A percentile compares a stretch with the other conserved stretches of the same genome.
Evolutionary conservation across 768 basidiomycete genomes (phyloP).

Genomic region (Paxillus ammoniavirescens): DNA sequence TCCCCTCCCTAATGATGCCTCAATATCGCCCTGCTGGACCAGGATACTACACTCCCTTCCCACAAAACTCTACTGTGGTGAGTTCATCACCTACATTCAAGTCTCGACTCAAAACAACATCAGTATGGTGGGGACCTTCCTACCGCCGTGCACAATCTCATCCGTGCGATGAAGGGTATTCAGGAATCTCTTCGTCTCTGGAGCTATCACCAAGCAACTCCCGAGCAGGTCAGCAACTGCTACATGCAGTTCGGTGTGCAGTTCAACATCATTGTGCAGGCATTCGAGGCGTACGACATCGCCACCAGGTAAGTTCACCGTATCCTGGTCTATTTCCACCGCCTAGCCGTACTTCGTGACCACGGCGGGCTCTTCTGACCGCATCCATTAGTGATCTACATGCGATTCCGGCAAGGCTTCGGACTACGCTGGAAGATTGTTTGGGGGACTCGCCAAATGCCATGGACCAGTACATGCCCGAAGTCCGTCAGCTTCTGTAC

Average conservation of each 20-base stretch:
- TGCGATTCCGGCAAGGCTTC: conserved; percentile 37
- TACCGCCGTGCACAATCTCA: conserved; percentile 59
- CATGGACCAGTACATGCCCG: conserved; percentile 38
- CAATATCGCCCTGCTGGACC: conserved; percentile 7
- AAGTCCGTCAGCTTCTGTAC: conserved; percentile 34
- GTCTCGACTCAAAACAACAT: not conserved
- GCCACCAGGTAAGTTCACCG: conserved; percentile 62
- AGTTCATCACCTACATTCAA: not conserved
- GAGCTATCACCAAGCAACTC: conserved; percentile 56
- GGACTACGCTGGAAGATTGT: conserved; percentile 40
- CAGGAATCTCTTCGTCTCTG: conserved; percentile 72
- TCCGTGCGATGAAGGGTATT: conserved; percentile 81
- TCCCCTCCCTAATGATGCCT: conserved; percentile 1
- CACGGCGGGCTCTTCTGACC: not conserved
- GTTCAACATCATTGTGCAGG: conserved; percentile 76
- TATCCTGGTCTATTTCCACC: not conserved
- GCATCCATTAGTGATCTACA: conserved; percentile 36
- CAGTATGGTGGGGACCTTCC: conserved; percentile 46
- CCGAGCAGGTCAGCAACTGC: conserved; percentile 79
- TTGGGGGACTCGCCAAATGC: conserved; percentile 39
- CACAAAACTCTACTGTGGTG: not conserved
- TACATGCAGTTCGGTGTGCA: conserved; percentile 89
- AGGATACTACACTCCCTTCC: not conserved
- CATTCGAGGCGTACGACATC: conserved; percentile 74
- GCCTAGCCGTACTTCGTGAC: not conserved